Percentiles rank a stretch among this genome's conserved stretches.
These are phyloP conservation scores for Phlyctochytrium planicorne DNA, from an alignment of 192 early-diverging fungal genomes.

Conservation along the genomic window DNA sequence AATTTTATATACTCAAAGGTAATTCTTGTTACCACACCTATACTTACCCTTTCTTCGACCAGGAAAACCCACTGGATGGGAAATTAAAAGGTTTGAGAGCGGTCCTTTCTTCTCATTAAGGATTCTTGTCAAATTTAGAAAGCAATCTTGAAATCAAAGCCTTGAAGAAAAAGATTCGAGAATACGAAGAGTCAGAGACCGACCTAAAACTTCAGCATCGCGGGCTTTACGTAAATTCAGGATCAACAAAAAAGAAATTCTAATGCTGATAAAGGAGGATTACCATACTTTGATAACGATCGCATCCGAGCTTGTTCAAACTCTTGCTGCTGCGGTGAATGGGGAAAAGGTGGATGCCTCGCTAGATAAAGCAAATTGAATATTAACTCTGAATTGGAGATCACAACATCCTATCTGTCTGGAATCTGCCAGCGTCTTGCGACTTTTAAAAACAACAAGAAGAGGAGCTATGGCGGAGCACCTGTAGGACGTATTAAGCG, in stretches of 20 bases:
- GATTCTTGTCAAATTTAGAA: background rate
- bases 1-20: conserved; percentile 10
- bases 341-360: conserved; percentile 36
- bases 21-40: background rate
- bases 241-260: background rate
- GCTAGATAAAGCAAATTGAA: conserved; percentile 12
- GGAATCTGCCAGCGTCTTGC: conserved; percentile 42
- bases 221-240: conserved; percentile 1
- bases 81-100: background rate
- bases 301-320: conserved; percentile 53
- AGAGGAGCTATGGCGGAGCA: background rate
- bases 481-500: too few relatives aligned
- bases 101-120: background rate
- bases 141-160: conserved; percentile 7
- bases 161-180: conserved; percentile 6
- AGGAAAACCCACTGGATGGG: background rate
- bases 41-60: background rate
- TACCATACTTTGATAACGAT: conserved; percentile 58
- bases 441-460: conserved; percentile 32
- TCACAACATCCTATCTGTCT: conserved; percentile 46
- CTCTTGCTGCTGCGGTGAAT: conserved; percentile 46
- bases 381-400: conserved; percentile 8
- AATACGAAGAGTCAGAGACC: conserved; percentile 5
- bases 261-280: conserved; percentile 27
- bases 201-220: conserved; percentile 4